Evolutionary conservation across 1,139 yeast genomes (phyloP).

Genomic region (Nakaseomyces uthaithaninus): DNA sequence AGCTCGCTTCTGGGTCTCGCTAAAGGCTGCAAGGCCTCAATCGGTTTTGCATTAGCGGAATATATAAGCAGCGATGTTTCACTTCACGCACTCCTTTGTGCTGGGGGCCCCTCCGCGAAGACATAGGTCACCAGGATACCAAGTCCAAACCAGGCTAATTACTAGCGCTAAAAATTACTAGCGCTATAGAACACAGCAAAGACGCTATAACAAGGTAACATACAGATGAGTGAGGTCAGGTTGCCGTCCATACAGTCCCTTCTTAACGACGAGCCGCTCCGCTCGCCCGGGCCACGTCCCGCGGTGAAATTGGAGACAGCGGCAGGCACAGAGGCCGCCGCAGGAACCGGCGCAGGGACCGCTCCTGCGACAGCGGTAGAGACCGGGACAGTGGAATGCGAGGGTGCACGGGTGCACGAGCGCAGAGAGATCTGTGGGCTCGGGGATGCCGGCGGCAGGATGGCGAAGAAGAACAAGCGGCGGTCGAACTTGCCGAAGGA

Average conservation of each 20-base stretch:
- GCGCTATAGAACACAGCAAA: no score
- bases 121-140: not conserved
- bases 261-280: conserved; percentile 2
- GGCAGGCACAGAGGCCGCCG: no score
- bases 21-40: no score
- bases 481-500: conserved; percentile 83
- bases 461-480: conserved; percentile 8
- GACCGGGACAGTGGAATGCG: not conserved
- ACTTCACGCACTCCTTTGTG: not conserved
- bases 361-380: no score
- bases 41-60: no score
- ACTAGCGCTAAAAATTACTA: not conserved
- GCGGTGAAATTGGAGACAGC: no score
- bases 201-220: not conserved
- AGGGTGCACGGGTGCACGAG: not conserved
- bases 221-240: conserved; percentile 4
- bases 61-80: not conserved
- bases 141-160: not conserved
- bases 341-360: no score
- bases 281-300: not conserved
- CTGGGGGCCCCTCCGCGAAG: not conserved
- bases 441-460: no score
- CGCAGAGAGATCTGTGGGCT: no score
- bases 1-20: no score
- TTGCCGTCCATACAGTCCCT: conserved; percentile 4